Percentiles rank a stretch among this genome's conserved stretches.
These are phyloP conservation scores for Chrysanthemum lavandulifolium DNA, from an alignment of 129 eudicot species.

Conservation along the genomic window DNA sequence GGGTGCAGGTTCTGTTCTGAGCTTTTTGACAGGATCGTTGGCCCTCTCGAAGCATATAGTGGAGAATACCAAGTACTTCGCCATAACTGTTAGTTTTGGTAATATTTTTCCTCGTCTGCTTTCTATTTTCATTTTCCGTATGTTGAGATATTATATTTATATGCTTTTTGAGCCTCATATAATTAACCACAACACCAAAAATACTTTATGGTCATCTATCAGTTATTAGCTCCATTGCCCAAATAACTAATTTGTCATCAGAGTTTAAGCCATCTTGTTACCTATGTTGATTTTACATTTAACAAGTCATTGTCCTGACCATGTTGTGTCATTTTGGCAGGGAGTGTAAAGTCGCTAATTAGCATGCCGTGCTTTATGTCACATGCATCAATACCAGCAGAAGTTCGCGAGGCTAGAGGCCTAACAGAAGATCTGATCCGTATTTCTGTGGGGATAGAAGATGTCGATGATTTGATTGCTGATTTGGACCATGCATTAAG, in stretches of 20 bases:
- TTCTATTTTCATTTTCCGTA: too few relatives aligned
- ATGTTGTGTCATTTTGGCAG: conserved; percentile 28
- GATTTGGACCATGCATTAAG: conserved; percentile 74
- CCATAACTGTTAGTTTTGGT: conserved; percentile 98
- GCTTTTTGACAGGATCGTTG: conserved; percentile 84
- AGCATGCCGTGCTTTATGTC: conserved; percentile 99
- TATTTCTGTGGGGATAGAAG: conserved; percentile 93
- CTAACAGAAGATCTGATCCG: conserved; percentile 87
- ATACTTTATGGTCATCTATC: too few relatives aligned
- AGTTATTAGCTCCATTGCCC: too few relatives aligned
- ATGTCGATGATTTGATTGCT: conserved; percentile 84
- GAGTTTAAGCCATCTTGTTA: too few relatives aligned
- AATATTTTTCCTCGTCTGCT: conserved; percentile 10
- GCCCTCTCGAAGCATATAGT: conserved; percentile 82
- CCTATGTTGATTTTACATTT: background rate
- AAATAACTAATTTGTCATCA: too few relatives aligned
- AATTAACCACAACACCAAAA: too few relatives aligned
- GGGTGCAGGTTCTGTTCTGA: conserved; percentile 97
- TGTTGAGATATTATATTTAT: too few relatives aligned
- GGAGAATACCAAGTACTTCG: conserved; percentile 80
- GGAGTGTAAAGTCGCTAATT: conserved; percentile 95
- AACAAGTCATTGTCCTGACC: background rate
- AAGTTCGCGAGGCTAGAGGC: conserved; percentile 87
- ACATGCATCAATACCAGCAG: conserved; percentile 85
- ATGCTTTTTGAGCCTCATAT: too few relatives aligned